Percentiles rank a stretch among this genome's conserved stretches.
Conservation (phyloP, 139 green algal genomes). For the Edaphochlamys debaryana region DNA sequence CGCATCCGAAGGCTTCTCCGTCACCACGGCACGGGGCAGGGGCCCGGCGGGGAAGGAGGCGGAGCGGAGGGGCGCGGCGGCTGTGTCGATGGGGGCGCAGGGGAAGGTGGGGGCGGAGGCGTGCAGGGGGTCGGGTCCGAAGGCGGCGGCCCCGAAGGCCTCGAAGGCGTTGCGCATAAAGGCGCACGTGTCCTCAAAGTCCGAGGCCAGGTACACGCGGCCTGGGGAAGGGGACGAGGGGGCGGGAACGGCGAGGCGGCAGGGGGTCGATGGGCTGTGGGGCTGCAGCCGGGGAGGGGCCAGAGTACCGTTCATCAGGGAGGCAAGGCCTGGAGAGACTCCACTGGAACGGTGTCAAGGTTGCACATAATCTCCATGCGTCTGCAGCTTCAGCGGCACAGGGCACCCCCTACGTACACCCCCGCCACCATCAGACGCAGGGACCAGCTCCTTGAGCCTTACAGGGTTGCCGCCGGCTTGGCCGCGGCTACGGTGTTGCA, state of each 20-base stretch:
- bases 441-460: too few relatives aligned
- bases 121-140: slow-evolving; percentile 1
- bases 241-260: background rate
- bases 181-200: slow-evolving; percentile 35
- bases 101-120: slow-evolving; percentile 4
- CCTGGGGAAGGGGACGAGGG: background rate
- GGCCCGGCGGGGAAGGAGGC: too few relatives aligned
- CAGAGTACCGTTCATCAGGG: background rate
- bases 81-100: background rate
- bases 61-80: too few relatives aligned
- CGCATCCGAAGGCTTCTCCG: too few relatives aligned
- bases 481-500: too few relatives aligned
- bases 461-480: too few relatives aligned
- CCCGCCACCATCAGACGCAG: too few relatives aligned
- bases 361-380: too few relatives aligned
- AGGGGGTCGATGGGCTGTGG: background rate
- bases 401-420: too few relatives aligned
- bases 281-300: too few relatives aligned
- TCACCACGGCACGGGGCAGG: background rate
- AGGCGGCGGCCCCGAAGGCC: background rate
- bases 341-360: background rate
- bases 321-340: background rate
- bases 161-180: slow-evolving; percentile 51
- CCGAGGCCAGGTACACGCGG: slow-evolving; percentile 37
- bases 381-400: too few relatives aligned